Percentiles rank a stretch among this genome's conserved stretches.
phyloP scores from a whole-genome alignment of 2,329 filamentous ascomycete genomes.

The Fusarium begoniae region DNA sequence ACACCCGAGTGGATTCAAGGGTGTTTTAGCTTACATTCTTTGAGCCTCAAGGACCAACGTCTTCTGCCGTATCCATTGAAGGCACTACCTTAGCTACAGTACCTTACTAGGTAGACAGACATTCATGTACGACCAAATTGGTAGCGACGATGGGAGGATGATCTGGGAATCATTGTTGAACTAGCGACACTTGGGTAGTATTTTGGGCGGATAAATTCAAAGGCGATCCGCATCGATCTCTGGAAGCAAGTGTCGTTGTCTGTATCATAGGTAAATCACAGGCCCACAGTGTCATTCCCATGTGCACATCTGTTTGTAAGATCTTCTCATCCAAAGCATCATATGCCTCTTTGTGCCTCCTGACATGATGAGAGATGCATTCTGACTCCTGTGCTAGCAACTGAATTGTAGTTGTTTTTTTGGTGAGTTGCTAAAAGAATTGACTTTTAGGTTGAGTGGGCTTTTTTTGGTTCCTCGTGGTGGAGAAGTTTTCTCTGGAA shows the following conservation, averaged over 20 bases:
- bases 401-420: background rate
- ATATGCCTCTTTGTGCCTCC: no score
- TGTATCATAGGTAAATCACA: background rate
- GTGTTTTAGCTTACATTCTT: background rate
- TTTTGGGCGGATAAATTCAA: constrained; percentile 1
- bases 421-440: background rate
- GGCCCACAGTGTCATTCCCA: background rate
- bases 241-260: background rate
- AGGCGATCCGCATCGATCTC: constrained; percentile 2
- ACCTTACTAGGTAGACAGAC: no score
- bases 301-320: background rate
- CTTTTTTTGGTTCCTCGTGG: background rate
- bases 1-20: background rate
- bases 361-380: background rate
- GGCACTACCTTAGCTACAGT: background rate
- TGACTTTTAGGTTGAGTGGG: background rate
- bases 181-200: background rate
- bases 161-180: background rate
- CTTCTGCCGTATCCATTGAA: background rate
- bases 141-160: background rate
- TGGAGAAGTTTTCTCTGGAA: background rate
- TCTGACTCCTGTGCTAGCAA: background rate
- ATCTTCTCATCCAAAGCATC: background rate
- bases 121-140: background rate
- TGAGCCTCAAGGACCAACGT: constrained; percentile 5